Percentiles rank a stretch among this genome's conserved stretches.
phyloP scores from a whole-genome alignment of 192 early-diverging fungal species.

The Coemansia sp. region DNA sequence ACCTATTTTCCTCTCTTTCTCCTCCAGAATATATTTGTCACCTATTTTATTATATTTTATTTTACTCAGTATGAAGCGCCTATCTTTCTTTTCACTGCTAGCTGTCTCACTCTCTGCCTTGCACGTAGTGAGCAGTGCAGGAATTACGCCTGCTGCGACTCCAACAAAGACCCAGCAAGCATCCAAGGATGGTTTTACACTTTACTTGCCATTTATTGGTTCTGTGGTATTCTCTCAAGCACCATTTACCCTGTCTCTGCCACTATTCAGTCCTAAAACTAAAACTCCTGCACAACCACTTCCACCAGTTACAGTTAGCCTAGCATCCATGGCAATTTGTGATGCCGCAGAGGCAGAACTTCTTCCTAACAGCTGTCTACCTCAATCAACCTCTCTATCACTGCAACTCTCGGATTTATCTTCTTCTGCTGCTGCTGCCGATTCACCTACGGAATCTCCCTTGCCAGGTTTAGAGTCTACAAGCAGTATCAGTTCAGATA shows the following conservation, averaged over 20 bases:
- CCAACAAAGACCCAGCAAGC: neutral
- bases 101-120: neutral
- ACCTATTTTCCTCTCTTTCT: neutral
- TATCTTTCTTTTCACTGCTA: neutral
- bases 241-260: slow-evolving; percentile 26
- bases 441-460: neutral
- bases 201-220: slow-evolving; percentile 20
- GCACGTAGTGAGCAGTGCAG: neutral
- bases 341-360: slow-evolving; percentile 22
- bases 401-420: neutral
- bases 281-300: slow-evolving; percentile 11
- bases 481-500: neutral
- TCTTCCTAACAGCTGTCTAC: slow-evolving; percentile 19
- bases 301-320: slow-evolving; percentile 25
- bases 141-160: neutral
- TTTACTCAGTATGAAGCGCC: neutral
- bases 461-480: neutral
- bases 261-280: neutral
- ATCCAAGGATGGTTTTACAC: neutral
- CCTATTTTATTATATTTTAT: neutral
- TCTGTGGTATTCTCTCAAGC: slow-evolving; percentile 15
- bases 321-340: slow-evolving; percentile 24
- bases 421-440: neutral
- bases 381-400: neutral
- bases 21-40: neutral